Evolutionary conservation across 2,329 filamentous ascomycete genomes (phyloP), one percentile per base, ranked within the genome.

Genomic region (Trichophyton rubrum): DNA sequence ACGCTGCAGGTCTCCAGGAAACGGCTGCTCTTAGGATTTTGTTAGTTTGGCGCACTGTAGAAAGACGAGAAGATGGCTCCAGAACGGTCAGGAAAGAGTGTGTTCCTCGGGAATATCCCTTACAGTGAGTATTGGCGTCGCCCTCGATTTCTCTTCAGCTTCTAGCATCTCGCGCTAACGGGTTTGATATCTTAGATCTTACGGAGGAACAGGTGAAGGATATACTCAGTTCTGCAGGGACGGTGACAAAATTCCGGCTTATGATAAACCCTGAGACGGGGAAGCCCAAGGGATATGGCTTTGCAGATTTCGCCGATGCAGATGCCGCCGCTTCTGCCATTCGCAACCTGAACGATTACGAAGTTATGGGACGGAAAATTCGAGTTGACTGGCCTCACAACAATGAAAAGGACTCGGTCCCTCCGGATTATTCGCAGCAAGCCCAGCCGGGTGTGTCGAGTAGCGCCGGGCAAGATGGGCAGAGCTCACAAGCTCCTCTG

Each of bases 321-420:
- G 92, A 95, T 82, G 81, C 90, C 27, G 93, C 93, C 35, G 90
- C 92, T 41, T 95, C 90, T 1, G 93, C 93, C 1, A 92, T 97
- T 56, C 87, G 92, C 67, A 97, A 99, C 71, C 79, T 97, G 59
- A 96, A 97, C 77, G 90, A 96, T 73, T 86, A 90, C 75, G 92
- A 97, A 72, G 85, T 96, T 70, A 95, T 96, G 86, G 90, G 90
- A 60, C 85, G 93, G 68, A 95, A 95, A 74, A 82, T 99, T 64
- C 85, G 91, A 63, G 93, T 99, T 60, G 93, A 97, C 74, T 99
- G 95, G 75, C 93, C 89, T 62, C 95, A 96, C 73, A 92, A 96
- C 72, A 89, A 90, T 65, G 87, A 87, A 67, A 86, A 84, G 64
- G 85, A 86, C 63, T 85, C 87, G 61, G 83, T 78, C 8, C 75